phyloP scores from a whole-genome alignment of 2,329 filamentous ascomycete species.

The Teratosphaeria epicoccoides region DNA sequence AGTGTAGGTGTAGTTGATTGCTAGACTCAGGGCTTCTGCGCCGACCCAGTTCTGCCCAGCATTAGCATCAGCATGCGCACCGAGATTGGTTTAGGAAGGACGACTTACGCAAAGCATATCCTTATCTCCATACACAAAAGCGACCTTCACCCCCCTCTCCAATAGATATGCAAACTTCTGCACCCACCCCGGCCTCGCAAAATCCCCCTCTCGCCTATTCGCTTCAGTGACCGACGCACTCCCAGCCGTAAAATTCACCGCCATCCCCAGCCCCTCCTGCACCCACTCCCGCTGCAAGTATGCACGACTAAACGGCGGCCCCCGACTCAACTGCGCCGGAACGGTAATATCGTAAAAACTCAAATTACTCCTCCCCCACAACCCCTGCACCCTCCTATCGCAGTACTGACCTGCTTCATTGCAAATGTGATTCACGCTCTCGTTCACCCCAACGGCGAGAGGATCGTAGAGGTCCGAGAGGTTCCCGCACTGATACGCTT shows the following conservation, averaged over 20 bases:
- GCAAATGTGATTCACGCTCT: conserved; percentile 33
- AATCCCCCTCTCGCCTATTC: conserved; percentile 33
- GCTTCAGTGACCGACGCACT: conserved; percentile 31
- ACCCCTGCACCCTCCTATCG: conserved; percentile 33
- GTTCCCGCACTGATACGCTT: conserved; percentile 41
- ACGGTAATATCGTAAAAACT: conserved; percentile 49
- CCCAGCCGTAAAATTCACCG: conserved; percentile 14
- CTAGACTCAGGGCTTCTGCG: conserved; percentile 17
- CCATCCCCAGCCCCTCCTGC: conserved; percentile 48
- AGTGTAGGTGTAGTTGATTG: conserved; percentile 28
- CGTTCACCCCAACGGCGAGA: conserved; percentile 32
- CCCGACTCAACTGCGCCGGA: conserved; percentile 30
- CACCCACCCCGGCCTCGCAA: conserved; percentile 26
- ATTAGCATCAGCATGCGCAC: conserved; percentile 13
- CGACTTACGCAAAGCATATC: neutral
- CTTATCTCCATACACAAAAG: conserved; percentile 56
- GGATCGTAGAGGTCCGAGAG: conserved; percentile 40
- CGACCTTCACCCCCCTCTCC: conserved; percentile 42
- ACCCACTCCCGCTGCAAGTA: conserved; percentile 49
- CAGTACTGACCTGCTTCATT: conserved; percentile 38
- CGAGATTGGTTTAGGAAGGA: too few species aligned
- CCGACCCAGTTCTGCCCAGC: conserved; percentile 27
- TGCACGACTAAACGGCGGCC: conserved; percentile 40
- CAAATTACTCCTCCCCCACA: conserved; percentile 32
- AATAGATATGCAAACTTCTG: conserved; percentile 33